phyloP scores from a whole-genome alignment of 768 basidiomycete species.

The Podaxis carcinomalis region DNA sequence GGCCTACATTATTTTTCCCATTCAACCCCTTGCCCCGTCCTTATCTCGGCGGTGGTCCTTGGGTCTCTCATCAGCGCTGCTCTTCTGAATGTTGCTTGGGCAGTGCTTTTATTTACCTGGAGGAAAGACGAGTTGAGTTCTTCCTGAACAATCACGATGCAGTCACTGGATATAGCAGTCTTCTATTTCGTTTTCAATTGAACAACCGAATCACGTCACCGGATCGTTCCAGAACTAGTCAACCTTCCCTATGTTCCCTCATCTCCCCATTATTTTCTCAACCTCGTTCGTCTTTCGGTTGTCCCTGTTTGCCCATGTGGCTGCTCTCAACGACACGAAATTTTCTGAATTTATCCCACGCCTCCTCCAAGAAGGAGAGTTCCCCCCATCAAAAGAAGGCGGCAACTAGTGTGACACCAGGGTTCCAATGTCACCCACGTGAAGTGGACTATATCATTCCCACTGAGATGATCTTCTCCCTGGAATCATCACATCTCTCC shows the following conservation, averaged over 20 bases:
- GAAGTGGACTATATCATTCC: conserved; percentile 3
- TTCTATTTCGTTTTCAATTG: conserved; percentile 25
- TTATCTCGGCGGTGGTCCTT: background rate
- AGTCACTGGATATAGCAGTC: conserved; percentile 9
- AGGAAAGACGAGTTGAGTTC: background rate
- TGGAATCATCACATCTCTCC: background rate
- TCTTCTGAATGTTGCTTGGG: background rate
- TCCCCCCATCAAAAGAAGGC: conserved; percentile 11
- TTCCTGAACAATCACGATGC: background rate
- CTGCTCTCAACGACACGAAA: background rate
- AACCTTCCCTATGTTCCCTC: background rate
- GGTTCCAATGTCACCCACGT: conserved; percentile 11
- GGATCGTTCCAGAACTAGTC: conserved; percentile 11
- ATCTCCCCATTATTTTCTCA: background rate
- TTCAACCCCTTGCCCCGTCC: background rate
- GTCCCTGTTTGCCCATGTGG: background rate
- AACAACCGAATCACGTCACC: conserved; percentile 34
- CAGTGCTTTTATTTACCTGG: background rate
- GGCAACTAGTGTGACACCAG: conserved; percentile 10
- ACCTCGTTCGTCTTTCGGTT: background rate
- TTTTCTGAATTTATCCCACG: background rate
- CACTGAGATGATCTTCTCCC: conserved; percentile 1
- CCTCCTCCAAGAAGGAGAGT: background rate
- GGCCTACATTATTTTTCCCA: background rate
- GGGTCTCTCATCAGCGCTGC: background rate